phyloP scores from a whole-genome alignment of 805 yeast genomes.

The Kodamaea sagamina region DNA sequence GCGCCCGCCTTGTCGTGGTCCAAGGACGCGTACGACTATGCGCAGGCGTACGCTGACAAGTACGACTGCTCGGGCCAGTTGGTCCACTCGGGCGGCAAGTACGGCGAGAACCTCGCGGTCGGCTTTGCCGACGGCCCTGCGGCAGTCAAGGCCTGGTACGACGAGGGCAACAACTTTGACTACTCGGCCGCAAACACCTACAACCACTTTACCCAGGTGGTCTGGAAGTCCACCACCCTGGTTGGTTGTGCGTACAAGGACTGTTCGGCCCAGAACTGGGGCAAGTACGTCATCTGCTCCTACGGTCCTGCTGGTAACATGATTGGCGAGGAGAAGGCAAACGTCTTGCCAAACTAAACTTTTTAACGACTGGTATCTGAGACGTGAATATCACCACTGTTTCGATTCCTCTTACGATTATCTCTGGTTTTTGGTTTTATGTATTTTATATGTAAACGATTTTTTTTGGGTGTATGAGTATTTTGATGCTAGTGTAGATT shows the following conservation, averaged over 20 bases:
- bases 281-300: constrained; percentile 70
- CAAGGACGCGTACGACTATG: constrained; percentile 50
- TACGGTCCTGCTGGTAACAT: constrained; percentile 76
- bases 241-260: constrained; percentile 73
- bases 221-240: constrained; percentile 64
- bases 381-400: constrained; percentile 11
- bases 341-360: constrained; percentile 16
- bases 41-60: constrained; percentile 44
- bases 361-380: constrained; percentile 4
- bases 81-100: constrained; percentile 40
- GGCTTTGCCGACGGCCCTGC: constrained; percentile 26
- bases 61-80: constrained; percentile 28
- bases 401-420: constrained; percentile 1
- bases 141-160: constrained; percentile 44
- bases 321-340: constrained; percentile 38
- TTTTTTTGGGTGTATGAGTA: no score
- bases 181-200: constrained; percentile 36
- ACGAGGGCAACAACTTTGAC: constrained; percentile 32
- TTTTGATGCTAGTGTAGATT: no score
- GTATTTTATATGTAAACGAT: neutral
- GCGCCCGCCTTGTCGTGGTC: constrained; percentile 60
- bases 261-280: constrained; percentile 50
- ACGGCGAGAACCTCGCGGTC: constrained; percentile 41
- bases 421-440: constrained; percentile 1
- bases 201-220: constrained; percentile 75